Base-by-base conservation (phyloP, 2,329 filamentous ascomycete species). In the Xylaria digitata region DNA sequence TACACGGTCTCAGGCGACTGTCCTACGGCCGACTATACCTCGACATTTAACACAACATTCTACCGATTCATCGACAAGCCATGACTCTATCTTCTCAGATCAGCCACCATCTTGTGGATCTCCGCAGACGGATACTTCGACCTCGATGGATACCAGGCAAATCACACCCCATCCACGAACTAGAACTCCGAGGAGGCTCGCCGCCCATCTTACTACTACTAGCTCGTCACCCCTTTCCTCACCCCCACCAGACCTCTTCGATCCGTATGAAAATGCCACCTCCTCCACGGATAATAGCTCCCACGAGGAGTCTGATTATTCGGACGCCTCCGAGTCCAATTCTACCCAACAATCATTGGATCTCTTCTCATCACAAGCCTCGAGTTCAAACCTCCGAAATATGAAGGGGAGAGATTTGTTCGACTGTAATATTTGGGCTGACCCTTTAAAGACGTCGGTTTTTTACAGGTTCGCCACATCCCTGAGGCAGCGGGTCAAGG, bases 401-500 rank as follows among this genome's bases (percentile, higher is more conserved):
- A 85, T 92, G 77, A 91, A 91, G 75, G 90, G 90, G 2, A 86
- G 87, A 62, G 90, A 93, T 73, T 79, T 93, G 2, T 93, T 93
- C 71, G 90, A 92, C 76, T 85, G 86, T 17, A 88, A 88, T 32
- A 87, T 92, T 63, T 93, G 90, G 87, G 82, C 87, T 0, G 89
- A 92, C 72, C 87, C 89, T 0, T 77, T 88, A 17, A 87, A 88
- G 52, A 92, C 90, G 0, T 89, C 89, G 0, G 87, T 92, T 9
- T 92, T 92, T 69, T 92, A 92, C 74, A 90, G 86, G 11, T 93
- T 93, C 72, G 87, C 90, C 42, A 90, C 90, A 0, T 89, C 87
- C 0, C 78, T 92, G 5, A 84, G 90, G 32, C 85, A 90, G 69
- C 90, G 87, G 62, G 86, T 91, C 17, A 83, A 82, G 45, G 84